Evolutionary conservation across 768 basidiomycete genomes (phyloP).

Genomic region (button mushroom (Agaricus bisporus)): DNA sequence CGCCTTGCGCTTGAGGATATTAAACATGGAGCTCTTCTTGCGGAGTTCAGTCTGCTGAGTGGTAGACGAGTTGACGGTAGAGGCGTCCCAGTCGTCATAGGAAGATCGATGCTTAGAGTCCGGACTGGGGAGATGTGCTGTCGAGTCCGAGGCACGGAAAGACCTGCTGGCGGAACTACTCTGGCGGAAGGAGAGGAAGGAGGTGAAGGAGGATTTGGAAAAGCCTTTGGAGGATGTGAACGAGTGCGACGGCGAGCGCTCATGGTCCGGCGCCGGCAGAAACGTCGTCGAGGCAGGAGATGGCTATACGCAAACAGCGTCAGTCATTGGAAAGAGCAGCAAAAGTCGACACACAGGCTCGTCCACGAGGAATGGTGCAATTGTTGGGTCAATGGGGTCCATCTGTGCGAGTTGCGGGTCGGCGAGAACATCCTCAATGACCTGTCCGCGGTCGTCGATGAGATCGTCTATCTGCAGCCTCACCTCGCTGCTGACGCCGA

Average conservation of each 20-base stretch:
- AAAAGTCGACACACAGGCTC: slow-evolving; percentile 2
- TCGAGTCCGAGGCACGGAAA: slow-evolving; percentile 16
- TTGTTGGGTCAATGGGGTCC: slow-evolving; percentile 3
- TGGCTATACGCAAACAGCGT: not conserved
- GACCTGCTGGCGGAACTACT: slow-evolving; percentile 12
- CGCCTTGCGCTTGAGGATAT: slow-evolving; percentile 9
- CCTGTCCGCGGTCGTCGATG: slow-evolving; percentile 10
- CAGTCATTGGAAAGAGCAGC: not conserved
- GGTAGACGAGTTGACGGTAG: slow-evolving; percentile 6
- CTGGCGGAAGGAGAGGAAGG: slow-evolving; percentile 14
- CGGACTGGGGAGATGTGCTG: slow-evolving; percentile 16
- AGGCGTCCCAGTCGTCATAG: slow-evolving; percentile 11
- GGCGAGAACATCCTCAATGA: not conserved
- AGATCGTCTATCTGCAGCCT: slow-evolving; percentile 9
- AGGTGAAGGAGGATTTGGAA: slow-evolving; percentile 25
- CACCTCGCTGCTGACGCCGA: not conserved
- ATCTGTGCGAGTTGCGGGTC: not conserved
- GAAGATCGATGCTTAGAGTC: slow-evolving; percentile 11
- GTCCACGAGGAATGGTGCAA: slow-evolving; percentile 7
- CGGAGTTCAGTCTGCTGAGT: slow-evolving; percentile 8
- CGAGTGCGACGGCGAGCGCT: slow-evolving; percentile 7
- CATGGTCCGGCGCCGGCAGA: slow-evolving; percentile 1
- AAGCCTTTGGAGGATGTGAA: slow-evolving; percentile 17
- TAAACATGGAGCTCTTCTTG: slow-evolving; percentile 11
- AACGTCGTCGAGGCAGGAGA: not conserved